Conservation (phyloP, 1,139 yeast species). For the Yamadazyma buinensis region DNA sequence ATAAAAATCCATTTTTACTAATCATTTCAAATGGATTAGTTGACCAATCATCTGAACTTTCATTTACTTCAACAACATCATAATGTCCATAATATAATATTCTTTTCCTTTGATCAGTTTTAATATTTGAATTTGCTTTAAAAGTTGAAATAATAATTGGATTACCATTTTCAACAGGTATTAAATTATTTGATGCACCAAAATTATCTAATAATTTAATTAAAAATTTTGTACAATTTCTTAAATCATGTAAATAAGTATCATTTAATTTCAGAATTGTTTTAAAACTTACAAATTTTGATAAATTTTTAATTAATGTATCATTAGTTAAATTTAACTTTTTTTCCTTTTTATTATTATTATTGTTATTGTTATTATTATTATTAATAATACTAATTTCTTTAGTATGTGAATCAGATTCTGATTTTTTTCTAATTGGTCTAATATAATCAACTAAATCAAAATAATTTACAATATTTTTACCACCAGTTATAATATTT, state of each 20-base stretch:
- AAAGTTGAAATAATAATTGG: conserved; percentile 82
- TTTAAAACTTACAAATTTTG: conserved; percentile 59
- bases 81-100: conserved; percentile 93
- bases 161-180: conserved; percentile 73
- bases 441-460: background rate
- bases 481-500: conserved; percentile 38
- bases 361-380: background rate
- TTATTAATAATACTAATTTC: no score
- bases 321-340: conserved; percentile 39
- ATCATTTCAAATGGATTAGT: conserved; percentile 75
- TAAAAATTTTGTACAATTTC: conserved; percentile 81
- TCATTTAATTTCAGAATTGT: conserved; percentile 77
- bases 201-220: conserved; percentile 58
- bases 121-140: conserved; percentile 20
- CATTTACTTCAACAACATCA: conserved; percentile 72
- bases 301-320: conserved; percentile 54
- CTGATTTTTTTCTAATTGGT: background rate
- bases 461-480: conserved; percentile 16
- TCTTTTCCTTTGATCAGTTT: conserved; percentile 18
- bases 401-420: no score
- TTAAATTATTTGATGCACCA: conserved; percentile 69
- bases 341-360: no score
- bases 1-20: conserved; percentile 78
- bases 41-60: conserved; percentile 58
- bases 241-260: conserved; percentile 67